Evolutionary conservation across 164 flowering plant species (phyloP), one percentile per base, ranked within the genome.

Genomic region (Liquidambar formosana): DNA sequence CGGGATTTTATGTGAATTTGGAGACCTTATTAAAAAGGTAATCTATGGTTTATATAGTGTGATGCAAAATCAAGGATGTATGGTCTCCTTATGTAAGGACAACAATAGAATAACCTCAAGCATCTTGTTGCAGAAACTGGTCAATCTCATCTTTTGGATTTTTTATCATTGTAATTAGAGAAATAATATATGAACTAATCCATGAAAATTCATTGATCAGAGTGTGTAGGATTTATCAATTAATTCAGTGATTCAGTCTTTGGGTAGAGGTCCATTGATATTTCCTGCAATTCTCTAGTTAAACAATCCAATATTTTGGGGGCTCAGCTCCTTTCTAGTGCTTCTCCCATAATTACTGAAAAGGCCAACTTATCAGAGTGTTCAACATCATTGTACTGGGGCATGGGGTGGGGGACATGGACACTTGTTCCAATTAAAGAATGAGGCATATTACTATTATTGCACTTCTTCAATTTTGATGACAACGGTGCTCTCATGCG

Each of bases 11-110:
- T 52, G 57, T 82, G 57, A 76, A 86, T 57, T 82, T 87, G 46
- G 78, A 81, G 61, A 19, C 66, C 3, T 43, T 88, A 33, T 51
- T 79, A 26, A 65, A 71, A 65, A 88, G 97, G 97, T 93, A 79
- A 52, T 12, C 2, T 27, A 18, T 28, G 59, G 67, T 38, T 53
- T 16, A 22, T 54, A 16, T 60, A 12, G 15, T 21, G 13, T 10
- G 10, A n/a, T n/a, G n/a, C n/a, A n/a, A n/a, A n/a, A n/a, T n/a
- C n/a, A n/a, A n/a, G n/a, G n/a, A n/a, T n/a, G 13, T 27, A 49
- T 49, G n/a, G 53, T 49, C n/a, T 49, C 53, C 21, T 18, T 12
- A 49, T 49, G 16, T 18, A 18, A 49, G 53, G 19, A 15, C 14
- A 3, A 49, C 21, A 12, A 33, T 33, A 6, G 41, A 33, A 33